Base-by-base conservation (phyloP, 208 protist genomes). In the Leptomonas pyrrhocoris region DNA sequence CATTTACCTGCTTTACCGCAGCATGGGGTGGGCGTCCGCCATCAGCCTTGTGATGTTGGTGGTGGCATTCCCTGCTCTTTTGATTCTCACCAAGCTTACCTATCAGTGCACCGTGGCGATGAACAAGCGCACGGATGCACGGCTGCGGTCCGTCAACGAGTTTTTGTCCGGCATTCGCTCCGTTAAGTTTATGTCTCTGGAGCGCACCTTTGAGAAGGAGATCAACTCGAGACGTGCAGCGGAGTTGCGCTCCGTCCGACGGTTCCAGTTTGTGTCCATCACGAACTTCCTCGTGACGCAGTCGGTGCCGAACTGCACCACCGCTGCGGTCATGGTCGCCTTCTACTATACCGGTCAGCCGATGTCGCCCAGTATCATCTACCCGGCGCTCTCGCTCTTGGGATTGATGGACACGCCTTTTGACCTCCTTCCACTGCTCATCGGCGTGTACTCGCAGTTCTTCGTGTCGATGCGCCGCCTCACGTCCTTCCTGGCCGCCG, bases 131-230 rank as follows among this genome's bases (percentile, higher is more conserved):
- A 97, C 83, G 0, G 97, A 99, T 71, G 77, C 76, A 21, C 90
- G 97, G 50, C 65, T 98, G 18, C 94, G 95, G 64, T 60, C 76
- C 8, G 93, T 88, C 5, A 98, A 97, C 75, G 95, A 99, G 73
- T 86, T 98, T 31, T 58, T 99, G 27, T 80, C 81, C 28, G 88
- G 88, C 1, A 97, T 99, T 21, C 85, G 94, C 21, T 64, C 98
- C 1, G 86, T 94, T 51, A 99, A 99, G 81, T 85, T 98, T 28
- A 98, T 96, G 85, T 79, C 81, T 15, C 97, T 94, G 85, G 96
- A 98, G 67, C 63, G 82, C 21, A 42, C 23, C 31, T 94, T 97
- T 42, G 28, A 79, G 15, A 25, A 43, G 15, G 54, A 55, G 13
- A 81, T 97, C 43, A 28, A 82, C 31, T 36, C 34, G 12, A 77